Percentiles rank a stretch among this genome's conserved stretches.
Evolutionary conservation across 2,329 filamentous ascomycete genomes (phyloP).

Genomic region (Beauveria australis): DNA sequence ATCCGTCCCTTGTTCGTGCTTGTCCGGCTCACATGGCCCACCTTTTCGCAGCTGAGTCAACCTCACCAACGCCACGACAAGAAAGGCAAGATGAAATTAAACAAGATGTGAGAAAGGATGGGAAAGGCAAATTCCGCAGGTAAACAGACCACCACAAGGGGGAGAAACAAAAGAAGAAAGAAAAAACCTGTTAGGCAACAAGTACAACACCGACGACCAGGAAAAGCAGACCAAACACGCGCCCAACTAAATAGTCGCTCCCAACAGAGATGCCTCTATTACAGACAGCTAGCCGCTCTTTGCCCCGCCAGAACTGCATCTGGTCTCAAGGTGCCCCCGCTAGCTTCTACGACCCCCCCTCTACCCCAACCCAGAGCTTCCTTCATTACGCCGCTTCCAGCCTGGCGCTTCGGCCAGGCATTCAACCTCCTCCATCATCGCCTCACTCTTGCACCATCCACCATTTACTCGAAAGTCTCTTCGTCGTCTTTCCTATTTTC

Average conservation of each 20-base stretch:
- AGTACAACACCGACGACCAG: not conserved
- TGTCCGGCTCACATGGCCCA: not conserved
- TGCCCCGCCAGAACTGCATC: slow-evolving; percentile 3
- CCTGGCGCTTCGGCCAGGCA: not conserved
- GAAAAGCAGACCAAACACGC: not conserved
- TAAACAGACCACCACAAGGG: too few species aligned
- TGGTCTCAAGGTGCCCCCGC: not conserved
- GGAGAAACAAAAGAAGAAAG: too few species aligned
- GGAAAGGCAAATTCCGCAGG: too few species aligned
- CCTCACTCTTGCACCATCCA: not conserved
- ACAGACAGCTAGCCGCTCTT: not conserved
- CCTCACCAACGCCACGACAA: too few species aligned
- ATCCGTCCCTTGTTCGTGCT: too few species aligned
- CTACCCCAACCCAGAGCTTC: not conserved
- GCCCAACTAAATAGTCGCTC: not conserved
- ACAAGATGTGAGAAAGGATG: too few species aligned
- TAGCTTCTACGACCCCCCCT: not conserved
- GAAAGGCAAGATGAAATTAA: too few species aligned
- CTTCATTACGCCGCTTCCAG: slow-evolving; percentile 6
- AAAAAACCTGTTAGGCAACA: too few species aligned
- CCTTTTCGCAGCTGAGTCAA: not conserved
- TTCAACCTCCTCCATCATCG: slow-evolving; percentile 1
- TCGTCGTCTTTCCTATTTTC: not conserved
- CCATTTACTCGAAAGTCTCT: not conserved
- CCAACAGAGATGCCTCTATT: not conserved